Percentiles rank a stretch among this genome's conserved stretches.
phyloP scores from a whole-genome alignment of 2,329 filamentous ascomycete species.

The Botrytis byssoidea region DNA sequence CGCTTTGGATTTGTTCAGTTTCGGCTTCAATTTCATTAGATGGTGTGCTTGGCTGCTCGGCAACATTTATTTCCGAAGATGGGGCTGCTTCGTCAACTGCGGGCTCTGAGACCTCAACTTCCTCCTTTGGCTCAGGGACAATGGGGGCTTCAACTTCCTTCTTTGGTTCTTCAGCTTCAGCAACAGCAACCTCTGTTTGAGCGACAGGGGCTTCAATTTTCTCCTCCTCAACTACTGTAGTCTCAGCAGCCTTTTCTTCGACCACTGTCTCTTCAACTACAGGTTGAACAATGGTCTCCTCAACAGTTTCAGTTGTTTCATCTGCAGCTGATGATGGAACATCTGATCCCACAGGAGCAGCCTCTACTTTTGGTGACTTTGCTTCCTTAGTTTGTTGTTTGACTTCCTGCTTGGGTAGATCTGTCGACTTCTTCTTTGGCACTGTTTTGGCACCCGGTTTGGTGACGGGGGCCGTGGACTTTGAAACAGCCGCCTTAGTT shows the following conservation, averaged over 20 bases:
- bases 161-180: constrained; percentile 2
- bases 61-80: not conserved
- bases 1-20: not conserved
- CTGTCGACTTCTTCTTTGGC: constrained; percentile 26
- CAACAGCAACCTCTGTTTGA: not conserved
- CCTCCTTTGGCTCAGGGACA: not conserved
- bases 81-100: constrained; percentile 9
- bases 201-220: not conserved
- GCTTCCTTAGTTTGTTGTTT: constrained; percentile 21
- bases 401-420: constrained; percentile 23
- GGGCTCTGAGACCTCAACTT: not conserved
- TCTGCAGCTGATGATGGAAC: constrained; percentile 28
- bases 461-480: constrained; percentile 14
- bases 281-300: constrained; percentile 13
- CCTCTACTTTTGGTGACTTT: constrained; percentile 24
- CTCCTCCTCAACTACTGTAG: constrained; percentile 7
- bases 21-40: not conserved
- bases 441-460: constrained; percentile 19
- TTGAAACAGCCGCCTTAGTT: constrained; percentile 18
- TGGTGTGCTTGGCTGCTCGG: constrained; percentile 1
- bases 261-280: constrained; percentile 10
- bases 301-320: constrained; percentile 21
- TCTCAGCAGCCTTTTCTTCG: not conserved
- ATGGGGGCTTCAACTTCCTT: not conserved
- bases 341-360: constrained; percentile 29